phyloP scores from a whole-genome alignment of 352 stramenopile genomes.

The Globisporangium camurandrum region DNA sequence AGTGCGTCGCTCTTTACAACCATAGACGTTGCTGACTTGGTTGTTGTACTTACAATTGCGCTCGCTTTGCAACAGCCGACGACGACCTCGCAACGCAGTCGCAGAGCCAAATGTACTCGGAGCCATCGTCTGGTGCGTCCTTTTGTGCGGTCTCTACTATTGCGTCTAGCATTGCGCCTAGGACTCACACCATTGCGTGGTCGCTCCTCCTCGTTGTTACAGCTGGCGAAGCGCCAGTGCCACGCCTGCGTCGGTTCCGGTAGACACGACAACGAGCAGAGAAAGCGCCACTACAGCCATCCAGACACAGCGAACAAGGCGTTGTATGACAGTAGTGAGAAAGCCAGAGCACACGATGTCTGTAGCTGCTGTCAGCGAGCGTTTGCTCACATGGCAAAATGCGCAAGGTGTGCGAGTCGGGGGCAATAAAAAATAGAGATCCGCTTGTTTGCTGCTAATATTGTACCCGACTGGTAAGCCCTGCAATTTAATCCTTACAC shows the following conservation, averaged over 20 bases:
- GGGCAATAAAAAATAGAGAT: too few species aligned
- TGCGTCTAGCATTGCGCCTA: too few species aligned
- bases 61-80: slow-evolving; percentile 2
- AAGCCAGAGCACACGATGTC: too few species aligned
- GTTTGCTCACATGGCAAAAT: too few species aligned
- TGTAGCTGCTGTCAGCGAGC: too few species aligned
- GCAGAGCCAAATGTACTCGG: slow-evolving; percentile 23
- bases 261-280: background rate
- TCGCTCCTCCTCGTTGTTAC: background rate
- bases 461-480: too few species aligned
- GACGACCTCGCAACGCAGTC: slow-evolving; percentile 27
- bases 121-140: slow-evolving; percentile 28
- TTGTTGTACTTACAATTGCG: too few species aligned
- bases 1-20: slow-evolving; percentile 14
- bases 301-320: background rate
- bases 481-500: too few species aligned
- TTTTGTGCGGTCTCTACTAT: background rate
- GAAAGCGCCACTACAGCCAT: background rate
- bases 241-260: slow-evolving; percentile 51
- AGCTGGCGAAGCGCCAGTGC: slow-evolving; percentile 19
- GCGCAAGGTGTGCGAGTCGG: too few species aligned
- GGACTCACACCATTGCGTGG: background rate
- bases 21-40: too few species aligned
- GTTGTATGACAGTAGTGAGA: background rate
- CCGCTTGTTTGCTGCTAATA: too few species aligned